Evolutionary conservation across 2,329 filamentous ascomycete species (phyloP), one percentile per base, ranked within the genome.

Genomic region (Incumbomyces lentus): DNA sequence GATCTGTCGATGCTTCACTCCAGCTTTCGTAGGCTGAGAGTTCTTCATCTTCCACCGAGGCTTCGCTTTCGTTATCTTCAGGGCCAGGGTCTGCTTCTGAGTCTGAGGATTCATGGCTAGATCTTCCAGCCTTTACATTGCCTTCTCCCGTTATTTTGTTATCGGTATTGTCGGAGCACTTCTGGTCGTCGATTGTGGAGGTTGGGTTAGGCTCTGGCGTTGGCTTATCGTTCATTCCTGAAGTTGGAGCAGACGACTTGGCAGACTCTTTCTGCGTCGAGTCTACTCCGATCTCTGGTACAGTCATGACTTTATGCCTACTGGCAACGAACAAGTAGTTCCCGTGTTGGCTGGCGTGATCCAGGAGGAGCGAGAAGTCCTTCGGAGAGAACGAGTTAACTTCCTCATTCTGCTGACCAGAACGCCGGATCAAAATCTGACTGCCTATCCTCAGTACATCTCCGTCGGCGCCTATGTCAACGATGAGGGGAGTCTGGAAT

Each of bases 11-110:
- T 13, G 38, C 38, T 29, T 40, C 38, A 13, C 18, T 26, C 38
- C 38, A 40, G 26, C 38, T 40, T 40, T 40, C 38, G 38, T 40
- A 40, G 12, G 38, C 38, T 12, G 38, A 40, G 16, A 40, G 38
- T 11, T 18, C 38, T 26, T 40, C 38, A 12, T 29, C 11, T 22
- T 26, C 22, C 8, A 8, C 5, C 22, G 22, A 26, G 22, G 8
- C 22, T 26, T 26, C 22, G 22, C 22, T 26, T 26, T 4, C n/a
- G n/a, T n/a, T n/a, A n/a, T n/a, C n/a, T n/a, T n/a, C n/a, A n/a
- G n/a, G n/a, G n/a, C n/a, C n/a, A n/a, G n/a, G n/a, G n/a, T n/a
- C 22, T 26, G 22, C 22, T 26, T 26, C 22, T 8, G 22, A 26
- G 5, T 26, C 22, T 26, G 22, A 26, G 4, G 8, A 8, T 26